phyloP scores from a whole-genome alignment of 768 basidiomycete genomes.

The Xerocomellus intermedius region DNA sequence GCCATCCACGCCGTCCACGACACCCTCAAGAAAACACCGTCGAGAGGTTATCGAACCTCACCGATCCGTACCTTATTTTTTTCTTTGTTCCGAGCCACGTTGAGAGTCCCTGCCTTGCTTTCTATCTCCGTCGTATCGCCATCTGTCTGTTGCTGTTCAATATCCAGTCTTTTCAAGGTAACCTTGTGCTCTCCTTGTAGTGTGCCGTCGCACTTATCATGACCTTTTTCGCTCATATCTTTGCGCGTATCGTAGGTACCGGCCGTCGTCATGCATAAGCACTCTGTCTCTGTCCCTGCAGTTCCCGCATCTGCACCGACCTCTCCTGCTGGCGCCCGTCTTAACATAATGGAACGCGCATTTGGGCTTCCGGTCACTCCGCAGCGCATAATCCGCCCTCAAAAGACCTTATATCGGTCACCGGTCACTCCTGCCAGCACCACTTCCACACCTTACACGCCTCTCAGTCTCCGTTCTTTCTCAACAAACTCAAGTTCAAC shows the following conservation, averaged over 20 bases:
- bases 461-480: slow-evolving; percentile 65
- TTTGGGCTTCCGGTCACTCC: slow-evolving; percentile 56
- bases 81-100: slow-evolving; percentile 24
- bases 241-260: slow-evolving; percentile 8
- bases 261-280: slow-evolving; percentile 28
- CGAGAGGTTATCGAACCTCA: background rate
- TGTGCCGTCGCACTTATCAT: background rate
- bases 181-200: background rate
- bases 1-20: slow-evolving; percentile 14
- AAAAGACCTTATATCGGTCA: slow-evolving; percentile 49
- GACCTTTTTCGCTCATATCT: slow-evolving; percentile 11
- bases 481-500: slow-evolving; percentile 49
- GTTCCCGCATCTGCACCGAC: slow-evolving; percentile 45
- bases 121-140: slow-evolving; percentile 29
- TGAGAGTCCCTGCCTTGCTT: slow-evolving; percentile 14
- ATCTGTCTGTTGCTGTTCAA: slow-evolving; percentile 12
- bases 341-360: slow-evolving; percentile 30
- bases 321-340: slow-evolving; percentile 40
- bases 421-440: slow-evolving; percentile 58
- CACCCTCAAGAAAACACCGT: slow-evolving; percentile 14
- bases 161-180: slow-evolving; percentile 24
- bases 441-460: slow-evolving; percentile 60
- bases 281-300: slow-evolving; percentile 29
- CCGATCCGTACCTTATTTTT: slow-evolving; percentile 18
- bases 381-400: slow-evolving; percentile 52